phyloP scores from a whole-genome alignment of 1,139 yeast species.

The Chernovozyma sophiae-reginae region DNA sequence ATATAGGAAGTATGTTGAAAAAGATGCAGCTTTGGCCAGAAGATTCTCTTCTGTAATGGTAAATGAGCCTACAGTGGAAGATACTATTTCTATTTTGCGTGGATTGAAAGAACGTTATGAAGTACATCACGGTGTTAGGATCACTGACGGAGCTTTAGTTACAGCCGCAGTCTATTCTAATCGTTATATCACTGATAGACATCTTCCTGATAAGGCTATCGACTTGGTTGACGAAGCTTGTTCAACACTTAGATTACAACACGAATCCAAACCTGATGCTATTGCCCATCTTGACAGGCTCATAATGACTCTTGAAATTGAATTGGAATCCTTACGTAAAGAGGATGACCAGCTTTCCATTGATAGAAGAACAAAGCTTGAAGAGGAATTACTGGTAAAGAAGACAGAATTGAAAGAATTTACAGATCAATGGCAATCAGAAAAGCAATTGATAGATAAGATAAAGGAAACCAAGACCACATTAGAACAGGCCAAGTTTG shows the following conservation, averaged over 20 bases:
- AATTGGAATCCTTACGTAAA: conserved; percentile 85
- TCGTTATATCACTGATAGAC: conserved; percentile 87
- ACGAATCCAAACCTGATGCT: conserved; percentile 95
- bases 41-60: conserved; percentile 87
- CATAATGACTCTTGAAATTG: conserved; percentile 92
- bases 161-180: conserved; percentile 90
- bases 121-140: conserved; percentile 97
- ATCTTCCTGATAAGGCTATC: conserved; percentile 92
- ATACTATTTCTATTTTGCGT: conserved; percentile 85
- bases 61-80: conserved; percentile 88
- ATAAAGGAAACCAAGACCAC: conserved; percentile 77
- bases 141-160: conserved; percentile 87
- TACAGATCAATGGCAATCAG: conserved; percentile 83
- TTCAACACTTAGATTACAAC: conserved; percentile 88
- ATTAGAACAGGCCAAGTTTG: conserved; percentile 78
- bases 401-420: conserved; percentile 62
- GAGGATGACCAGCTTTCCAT: conserved; percentile 83
- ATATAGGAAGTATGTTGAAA: conserved; percentile 81
- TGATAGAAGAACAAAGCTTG: conserved; percentile 65
- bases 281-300: conserved; percentile 84
- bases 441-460: conserved; percentile 67
- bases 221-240: conserved; percentile 97
- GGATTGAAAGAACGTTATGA: conserved; percentile 93
- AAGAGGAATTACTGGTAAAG: conserved; percentile 60
- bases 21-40: conserved; percentile 88